phyloP scores from a whole-genome alignment of 352 stramenopile genomes.

The Phytopythium oedochilum region DNA sequence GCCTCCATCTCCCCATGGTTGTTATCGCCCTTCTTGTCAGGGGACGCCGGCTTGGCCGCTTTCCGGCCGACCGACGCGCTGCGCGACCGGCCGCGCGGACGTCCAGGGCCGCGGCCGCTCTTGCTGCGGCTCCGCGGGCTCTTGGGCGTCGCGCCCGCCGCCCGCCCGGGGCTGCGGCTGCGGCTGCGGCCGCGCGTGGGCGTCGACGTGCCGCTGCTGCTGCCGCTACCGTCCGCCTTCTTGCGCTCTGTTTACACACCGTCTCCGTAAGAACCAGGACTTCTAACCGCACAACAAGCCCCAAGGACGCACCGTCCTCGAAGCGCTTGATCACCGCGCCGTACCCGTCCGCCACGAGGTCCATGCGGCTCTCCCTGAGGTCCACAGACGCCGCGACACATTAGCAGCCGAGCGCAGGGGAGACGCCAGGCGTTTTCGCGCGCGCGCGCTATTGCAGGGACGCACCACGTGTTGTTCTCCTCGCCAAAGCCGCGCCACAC shows the following conservation, averaged over 20 bases:
- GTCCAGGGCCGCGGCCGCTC: constrained; percentile 32
- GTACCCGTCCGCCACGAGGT: constrained; percentile 76
- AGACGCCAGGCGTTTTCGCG: too few species aligned
- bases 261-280: background rate
- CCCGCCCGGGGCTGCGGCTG: constrained; percentile 41
- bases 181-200: constrained; percentile 19
- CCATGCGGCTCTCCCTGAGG: constrained; percentile 75
- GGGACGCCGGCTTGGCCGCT: constrained; percentile 7
- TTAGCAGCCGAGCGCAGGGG: too few species aligned
- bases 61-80: constrained; percentile 50
- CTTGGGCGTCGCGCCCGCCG: constrained; percentile 22
- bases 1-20: constrained; percentile 12
- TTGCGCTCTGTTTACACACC: constrained; percentile 37
- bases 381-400: background rate
- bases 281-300: too few species aligned
- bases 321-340: constrained; percentile 63
- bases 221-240: constrained; percentile 26
- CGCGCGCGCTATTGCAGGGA: too few species aligned
- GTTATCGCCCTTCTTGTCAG: constrained; percentile 11
- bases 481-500: constrained; percentile 72
- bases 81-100: constrained; percentile 42
- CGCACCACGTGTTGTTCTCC: constrained; percentile 84
- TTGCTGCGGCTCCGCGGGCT: constrained; percentile 16
- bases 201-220: constrained; percentile 9
- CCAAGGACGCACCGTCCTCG: constrained; percentile 57